phyloP scores from a whole-genome alignment of 345 rosid genomes.

The Euphorbia pulcherrima region DNA sequence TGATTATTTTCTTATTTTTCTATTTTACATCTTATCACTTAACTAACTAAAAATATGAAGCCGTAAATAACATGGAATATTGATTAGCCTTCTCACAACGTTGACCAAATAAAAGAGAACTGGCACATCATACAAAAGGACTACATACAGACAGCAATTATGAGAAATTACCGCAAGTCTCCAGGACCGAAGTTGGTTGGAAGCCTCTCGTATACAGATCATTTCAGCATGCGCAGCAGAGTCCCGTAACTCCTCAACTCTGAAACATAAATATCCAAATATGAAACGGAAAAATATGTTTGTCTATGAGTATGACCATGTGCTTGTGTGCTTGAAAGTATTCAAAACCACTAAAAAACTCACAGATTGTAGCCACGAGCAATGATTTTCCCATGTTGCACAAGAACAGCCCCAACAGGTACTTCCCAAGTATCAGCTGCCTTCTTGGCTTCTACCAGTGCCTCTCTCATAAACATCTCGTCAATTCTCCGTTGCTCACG shows the following conservation, averaged over 20 bases:
- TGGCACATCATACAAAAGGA: neutral
- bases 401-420: conserved; percentile 94
- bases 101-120: neutral
- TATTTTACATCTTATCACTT: too few species aligned
- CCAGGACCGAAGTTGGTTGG: conserved; percentile 69
- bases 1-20: neutral
- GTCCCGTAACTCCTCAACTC: conserved; percentile 92
- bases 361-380: conserved; percentile 94
- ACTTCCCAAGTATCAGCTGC: conserved; percentile 98
- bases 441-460: conserved; percentile 80
- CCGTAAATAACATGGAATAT: neutral
- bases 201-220: conserved; percentile 90
- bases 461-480: conserved; percentile 94
- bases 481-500: conserved; percentile 64
- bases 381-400: conserved; percentile 78
- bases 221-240: conserved; percentile 98
- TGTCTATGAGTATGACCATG: too few species aligned
- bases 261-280: conserved; percentile 33
- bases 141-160: neutral
- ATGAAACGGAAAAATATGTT: conserved; percentile 14
- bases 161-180: conserved; percentile 71
- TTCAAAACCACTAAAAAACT: conserved; percentile 29
- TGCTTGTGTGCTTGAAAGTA: neutral
- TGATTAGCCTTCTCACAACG: neutral
- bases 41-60: neutral